phyloP scores from a whole-genome alignment of 192 early-diverging fungal genomes.

The Chytriomyces sp. region DNA sequence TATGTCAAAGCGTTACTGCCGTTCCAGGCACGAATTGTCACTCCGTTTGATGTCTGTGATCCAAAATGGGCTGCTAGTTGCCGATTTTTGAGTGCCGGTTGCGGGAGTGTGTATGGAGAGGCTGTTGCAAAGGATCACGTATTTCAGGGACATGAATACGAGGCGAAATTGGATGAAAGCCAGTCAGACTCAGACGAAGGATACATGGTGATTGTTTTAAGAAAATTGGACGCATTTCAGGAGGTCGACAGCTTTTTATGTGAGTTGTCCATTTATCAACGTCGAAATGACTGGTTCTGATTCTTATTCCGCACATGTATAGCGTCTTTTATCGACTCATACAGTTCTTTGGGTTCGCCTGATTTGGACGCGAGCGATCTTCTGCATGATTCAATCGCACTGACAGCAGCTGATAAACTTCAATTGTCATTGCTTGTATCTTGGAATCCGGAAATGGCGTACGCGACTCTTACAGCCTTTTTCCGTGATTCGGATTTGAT shows the following conservation, averaged over 20 bases:
- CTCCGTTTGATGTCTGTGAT: conserved; percentile 9
- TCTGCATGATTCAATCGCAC: neutral
- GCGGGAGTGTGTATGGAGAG: neutral
- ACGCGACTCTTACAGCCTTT: conserved; percentile 18
- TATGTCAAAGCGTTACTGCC: neutral
- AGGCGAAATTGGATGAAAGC: neutral
- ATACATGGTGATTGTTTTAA: conserved; percentile 18
- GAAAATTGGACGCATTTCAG: neutral
- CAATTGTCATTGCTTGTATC: conserved; percentile 12
- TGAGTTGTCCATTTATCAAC: neutral
- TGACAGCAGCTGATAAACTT: neutral
- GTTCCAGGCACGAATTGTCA: conserved; percentile 14
- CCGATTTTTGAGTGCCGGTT: neutral
- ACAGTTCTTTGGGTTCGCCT: neutral
- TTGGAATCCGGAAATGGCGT: conserved; percentile 14
- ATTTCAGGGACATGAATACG: neutral
- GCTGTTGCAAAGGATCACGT: neutral
- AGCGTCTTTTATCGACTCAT: conserved; percentile 20
- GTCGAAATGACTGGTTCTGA: neutral
- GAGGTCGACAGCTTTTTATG: conserved; percentile 1
- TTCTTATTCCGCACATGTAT: neutral
- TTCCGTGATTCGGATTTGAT: conserved; percentile 26
- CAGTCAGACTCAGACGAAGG: neutral
- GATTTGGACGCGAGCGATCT: neutral
- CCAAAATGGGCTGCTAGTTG: neutral